Base-by-base conservation (phyloP, 495 filamentous ascomycete species). In the Amniculicola lignicola region DNA sequence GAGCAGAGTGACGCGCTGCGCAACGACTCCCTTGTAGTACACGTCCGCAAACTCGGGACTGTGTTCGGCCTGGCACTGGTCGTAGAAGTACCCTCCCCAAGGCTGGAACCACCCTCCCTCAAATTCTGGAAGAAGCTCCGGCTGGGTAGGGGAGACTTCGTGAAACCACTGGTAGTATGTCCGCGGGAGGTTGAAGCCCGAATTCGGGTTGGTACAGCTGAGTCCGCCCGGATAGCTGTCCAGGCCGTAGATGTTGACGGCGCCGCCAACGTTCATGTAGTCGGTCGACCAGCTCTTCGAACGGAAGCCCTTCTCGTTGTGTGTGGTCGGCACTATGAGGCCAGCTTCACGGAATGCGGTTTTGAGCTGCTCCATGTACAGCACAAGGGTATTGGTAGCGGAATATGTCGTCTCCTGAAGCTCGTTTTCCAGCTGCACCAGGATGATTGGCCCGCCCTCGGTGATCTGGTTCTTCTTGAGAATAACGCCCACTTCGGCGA, bases 111-210 rank as follows among this genome's bases (percentile, higher is more conserved):
- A 77, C 2, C 79, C 79, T 4, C 73, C 78, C 54, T 81, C 74
- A 37, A 81, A 82, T 55, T 82, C 79, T 1, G 77, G 69, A 12
- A 81, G 51, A 43, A 66, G 77, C 16, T 72, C 71, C 0, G 78
- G 79, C 46, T 81, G 79, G 0, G 75, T 80, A 51, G 63, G 77
- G 4, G 75, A 77, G 53, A 79, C 79, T 38, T 75, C 74, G 12
- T 77, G 70, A 62, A 82, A 82, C 79, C 77, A 82, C 52, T 81
- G 72, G 47, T 78, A 79, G 47, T 79, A 82, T 15, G 68, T 80
- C 10, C 77, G 70, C 16, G 76, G 69, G 0, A 81, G 64, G 46
- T 67, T 75, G 57, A 79, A 81, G 1, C 75, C 77, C 12, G 70
- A 63, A 24, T 77, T 65, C 12, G 70, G 67, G 36, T 80, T 78